Base-by-base conservation (phyloP, 805 yeast species). In the Metschnikowia kofuensis region DNA sequence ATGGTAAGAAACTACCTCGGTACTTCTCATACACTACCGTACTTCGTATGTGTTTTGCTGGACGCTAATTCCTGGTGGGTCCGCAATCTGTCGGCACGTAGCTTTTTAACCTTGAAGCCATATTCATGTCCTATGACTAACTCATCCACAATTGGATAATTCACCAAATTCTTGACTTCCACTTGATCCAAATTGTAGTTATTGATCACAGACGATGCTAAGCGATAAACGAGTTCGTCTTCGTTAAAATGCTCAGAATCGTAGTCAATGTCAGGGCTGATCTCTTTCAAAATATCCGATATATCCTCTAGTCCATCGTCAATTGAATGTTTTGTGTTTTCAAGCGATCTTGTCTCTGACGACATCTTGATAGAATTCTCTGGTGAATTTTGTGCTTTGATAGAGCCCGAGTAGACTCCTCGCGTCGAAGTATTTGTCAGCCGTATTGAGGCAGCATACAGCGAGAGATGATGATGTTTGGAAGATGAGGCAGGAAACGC, bases 61-160 rank as follows among this genome's bases (percentile, higher is more conserved):
- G 44, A 42, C 47, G 57, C 42, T 28, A 38, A 31, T 21, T 43
- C 47, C 47, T 26, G 53, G 29, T 56, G 55, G 30, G 38, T 49
- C 30, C 52, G 53, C 36, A 52, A 44, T 31, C 70, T 38, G 34
- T 62, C 61, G 16, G 57, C 64, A 37, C 77, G 53, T 42, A 73
- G 57, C 53, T 67, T 69, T 41, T 66, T 63, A 13, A 74, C 77
- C 49, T 69, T 72, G 55, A 65, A 72, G 12, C 77, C 77, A 56
- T 63, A 72, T 38, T 57, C 63, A 56, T 73, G 78, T 7, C 76
- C 70, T 26, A 58, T 65, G 12, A 73, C 59, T 36, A 55, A 41
- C 44, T 74, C 76, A 42, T 72, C 77, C n/a, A 72, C 76, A 9
- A 72, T 69, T 2, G 77, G 78, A 49, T 72, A 74, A 49, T 74